Conservation (phyloP, 2,329 filamentous ascomycete species). For the Colletotrichum sp. region DNA sequence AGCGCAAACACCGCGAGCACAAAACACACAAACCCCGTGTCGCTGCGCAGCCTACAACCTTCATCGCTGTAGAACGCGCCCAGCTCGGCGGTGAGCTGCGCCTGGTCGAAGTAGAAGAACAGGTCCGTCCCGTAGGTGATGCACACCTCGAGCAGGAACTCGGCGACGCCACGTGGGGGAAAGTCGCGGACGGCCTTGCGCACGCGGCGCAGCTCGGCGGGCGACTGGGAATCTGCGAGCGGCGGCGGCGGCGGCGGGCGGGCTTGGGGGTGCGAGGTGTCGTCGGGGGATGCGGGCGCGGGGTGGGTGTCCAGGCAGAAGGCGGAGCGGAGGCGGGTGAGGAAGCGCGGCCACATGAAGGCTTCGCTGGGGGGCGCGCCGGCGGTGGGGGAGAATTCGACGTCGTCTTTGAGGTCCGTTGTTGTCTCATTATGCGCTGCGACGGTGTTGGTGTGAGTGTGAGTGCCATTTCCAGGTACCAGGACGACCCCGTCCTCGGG, state of each 20-base stretch:
- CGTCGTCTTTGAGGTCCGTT: not conserved
- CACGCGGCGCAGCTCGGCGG: conserved; percentile 24
- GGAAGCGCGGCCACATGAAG: conserved; percentile 31
- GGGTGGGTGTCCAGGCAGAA: conserved; percentile 28
- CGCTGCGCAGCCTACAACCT: conserved; percentile 22
- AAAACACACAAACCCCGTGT: conserved; percentile 30
- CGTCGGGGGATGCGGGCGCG: conserved; percentile 15
- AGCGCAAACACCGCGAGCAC: conserved; percentile 31
- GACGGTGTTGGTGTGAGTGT: not conserved
- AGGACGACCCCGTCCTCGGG: not conserved
- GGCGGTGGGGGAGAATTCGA: conserved; percentile 14
- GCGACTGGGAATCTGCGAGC: not conserved
- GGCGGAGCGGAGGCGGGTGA: conserved; percentile 27
- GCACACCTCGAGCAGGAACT: conserved; percentile 32
- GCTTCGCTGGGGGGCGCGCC: conserved; percentile 19
- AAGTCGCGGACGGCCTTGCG: conserved; percentile 26
- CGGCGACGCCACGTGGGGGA: conserved; percentile 29
- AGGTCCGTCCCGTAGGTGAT: conserved; percentile 29
- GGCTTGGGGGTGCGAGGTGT: conserved; percentile 21
- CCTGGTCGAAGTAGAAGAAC: conserved; percentile 35
- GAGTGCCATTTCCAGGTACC: not conserved
- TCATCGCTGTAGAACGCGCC: conserved; percentile 28
- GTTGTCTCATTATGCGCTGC: not conserved
- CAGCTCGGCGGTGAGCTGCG: conserved; percentile 26
- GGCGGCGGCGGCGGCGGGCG: not conserved